A percentile compares a stretch with the other conserved stretches of the same genome.
Evolutionary conservation across 441 rosid genomes (phyloP).

Genomic region (Gossypium schwendimanii): DNA sequence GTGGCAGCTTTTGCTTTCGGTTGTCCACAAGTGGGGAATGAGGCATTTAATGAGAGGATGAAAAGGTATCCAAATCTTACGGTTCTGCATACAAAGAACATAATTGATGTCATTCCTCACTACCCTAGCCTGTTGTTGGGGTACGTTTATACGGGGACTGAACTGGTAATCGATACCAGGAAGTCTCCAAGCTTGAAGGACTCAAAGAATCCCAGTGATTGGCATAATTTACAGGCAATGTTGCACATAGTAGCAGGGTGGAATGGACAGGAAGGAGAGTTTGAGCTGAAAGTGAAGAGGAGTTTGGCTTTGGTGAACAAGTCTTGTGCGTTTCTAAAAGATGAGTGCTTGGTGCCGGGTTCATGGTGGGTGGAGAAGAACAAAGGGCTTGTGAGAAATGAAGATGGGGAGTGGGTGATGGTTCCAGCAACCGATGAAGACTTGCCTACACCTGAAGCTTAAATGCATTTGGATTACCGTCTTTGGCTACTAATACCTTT

Average conservation of each 20-base stretch:
- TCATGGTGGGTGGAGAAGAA: constrained; percentile 91
- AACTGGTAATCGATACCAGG: constrained; percentile 59
- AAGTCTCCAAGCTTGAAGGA: constrained; percentile 60
- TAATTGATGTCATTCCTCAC: constrained; percentile 54
- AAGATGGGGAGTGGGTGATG: constrained; percentile 56
- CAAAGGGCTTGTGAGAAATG: constrained; percentile 54
- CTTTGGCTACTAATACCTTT: neutral
- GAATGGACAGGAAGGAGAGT: neutral
- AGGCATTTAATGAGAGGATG: constrained; percentile 46
- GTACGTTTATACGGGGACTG: constrained; percentile 36
- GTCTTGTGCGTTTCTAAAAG: constrained; percentile 59
- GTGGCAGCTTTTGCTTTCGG: constrained; percentile 69
- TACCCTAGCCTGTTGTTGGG: constrained; percentile 59
- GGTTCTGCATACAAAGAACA: constrained; percentile 54
- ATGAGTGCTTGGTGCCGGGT: constrained; percentile 61
- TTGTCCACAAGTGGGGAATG: constrained; percentile 68
- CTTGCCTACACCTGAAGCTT: constrained; percentile 52
- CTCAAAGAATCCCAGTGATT: constrained; percentile 61
- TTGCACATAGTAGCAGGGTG: constrained; percentile 15
- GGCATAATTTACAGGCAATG: constrained; percentile 91
- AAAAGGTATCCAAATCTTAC: constrained; percentile 40
- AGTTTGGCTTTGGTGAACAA: constrained; percentile 71
- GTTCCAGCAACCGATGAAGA: constrained; percentile 49
- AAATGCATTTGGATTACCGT: neutral
- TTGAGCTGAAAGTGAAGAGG: neutral